phyloP scores from a whole-genome alignment of 768 basidiomycete genomes.

The Rhodotorula sphaerocarpa region DNA sequence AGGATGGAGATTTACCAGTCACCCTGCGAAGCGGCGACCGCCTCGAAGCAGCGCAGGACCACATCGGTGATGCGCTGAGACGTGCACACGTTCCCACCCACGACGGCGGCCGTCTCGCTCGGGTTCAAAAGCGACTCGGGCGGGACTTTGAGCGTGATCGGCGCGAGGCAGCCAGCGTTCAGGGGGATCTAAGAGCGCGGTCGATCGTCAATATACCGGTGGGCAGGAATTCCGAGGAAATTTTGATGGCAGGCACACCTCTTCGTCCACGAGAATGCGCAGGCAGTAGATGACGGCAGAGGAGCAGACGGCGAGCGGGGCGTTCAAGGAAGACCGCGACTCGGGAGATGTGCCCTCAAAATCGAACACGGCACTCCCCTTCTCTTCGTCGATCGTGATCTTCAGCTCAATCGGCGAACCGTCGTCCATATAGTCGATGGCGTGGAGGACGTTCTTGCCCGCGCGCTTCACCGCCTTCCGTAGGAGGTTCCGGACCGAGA shows the following conservation, averaged over 20 bases:
- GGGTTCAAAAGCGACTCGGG: slow-evolving; percentile 69
- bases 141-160: slow-evolving; percentile 57
- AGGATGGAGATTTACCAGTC: slow-evolving; percentile 46
- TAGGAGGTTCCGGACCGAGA: slow-evolving; percentile 72
- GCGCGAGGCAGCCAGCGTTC: slow-evolving; percentile 78
- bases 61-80: slow-evolving; percentile 92
- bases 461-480: slow-evolving; percentile 62
- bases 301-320: slow-evolving; percentile 76
- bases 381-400: slow-evolving; percentile 65
- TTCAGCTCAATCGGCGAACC: slow-evolving; percentile 62
- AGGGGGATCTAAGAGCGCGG: slow-evolving; percentile 64
- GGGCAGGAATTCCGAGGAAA: no score
- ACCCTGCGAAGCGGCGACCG: slow-evolving; percentile 84
- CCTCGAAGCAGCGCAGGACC: slow-evolving; percentile 82
- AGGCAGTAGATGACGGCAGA: slow-evolving; percentile 56
- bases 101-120: slow-evolving; percentile 77
- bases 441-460: slow-evolving; percentile 57
- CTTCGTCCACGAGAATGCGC: slow-evolving; percentile 33
- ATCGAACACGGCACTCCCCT: slow-evolving; percentile 73
- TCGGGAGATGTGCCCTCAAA: slow-evolving; percentile 51
- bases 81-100: slow-evolving; percentile 84
- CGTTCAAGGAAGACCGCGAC: slow-evolving; percentile 66
- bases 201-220: no score
- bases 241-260: neutral
- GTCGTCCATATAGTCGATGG: slow-evolving; percentile 79